phyloP scores from a whole-genome alignment of 2,329 filamentous ascomycete genomes.

The Pyricularia grisea region DNA sequence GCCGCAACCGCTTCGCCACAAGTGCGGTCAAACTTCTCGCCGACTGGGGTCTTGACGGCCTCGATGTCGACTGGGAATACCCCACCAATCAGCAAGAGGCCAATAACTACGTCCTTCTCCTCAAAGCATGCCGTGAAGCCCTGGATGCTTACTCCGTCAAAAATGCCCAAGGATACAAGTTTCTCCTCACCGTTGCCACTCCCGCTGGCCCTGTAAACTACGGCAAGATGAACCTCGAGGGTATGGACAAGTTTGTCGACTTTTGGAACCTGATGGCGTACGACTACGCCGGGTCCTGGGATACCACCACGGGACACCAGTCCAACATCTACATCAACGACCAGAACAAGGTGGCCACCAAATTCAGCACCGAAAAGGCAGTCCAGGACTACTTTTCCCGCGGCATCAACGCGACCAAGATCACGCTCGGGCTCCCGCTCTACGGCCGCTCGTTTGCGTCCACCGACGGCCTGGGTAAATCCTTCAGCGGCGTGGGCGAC shows the following conservation, averaged over 20 bases:
- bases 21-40: slow-evolving; percentile 60
- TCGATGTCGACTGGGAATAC: slow-evolving; percentile 51
- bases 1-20: slow-evolving; percentile 56
- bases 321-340: slow-evolving; percentile 55
- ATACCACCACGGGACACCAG: slow-evolving; percentile 49
- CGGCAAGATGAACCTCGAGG: slow-evolving; percentile 30
- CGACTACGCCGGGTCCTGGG: slow-evolving; percentile 61
- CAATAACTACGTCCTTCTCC: slow-evolving; percentile 29
- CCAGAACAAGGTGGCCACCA: slow-evolving; percentile 46
- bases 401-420: slow-evolving; percentile 52
- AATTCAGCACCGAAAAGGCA: slow-evolving; percentile 59
- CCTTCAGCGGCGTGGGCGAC: slow-evolving; percentile 53
- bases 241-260: slow-evolving; percentile 38
- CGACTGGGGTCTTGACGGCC: slow-evolving; percentile 52
- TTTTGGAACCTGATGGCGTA: slow-evolving; percentile 58
- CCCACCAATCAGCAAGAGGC: slow-evolving; percentile 30
- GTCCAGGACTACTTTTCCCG: slow-evolving; percentile 51
- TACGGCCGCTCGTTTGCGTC: slow-evolving; percentile 69
- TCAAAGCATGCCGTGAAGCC: slow-evolving; percentile 30
- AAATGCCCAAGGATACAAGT: slow-evolving; percentile 20
- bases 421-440: slow-evolving; percentile 67
- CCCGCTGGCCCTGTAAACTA: slow-evolving; percentile 34
- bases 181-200: slow-evolving; percentile 22
- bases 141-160: slow-evolving; percentile 18
- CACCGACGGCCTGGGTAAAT: slow-evolving; percentile 56